Evolutionary conservation across 495 filamentous ascomycete species (phyloP), one percentile per base, ranked within the genome.

Genomic region (Aspergillus carlsbadensis): DNA sequence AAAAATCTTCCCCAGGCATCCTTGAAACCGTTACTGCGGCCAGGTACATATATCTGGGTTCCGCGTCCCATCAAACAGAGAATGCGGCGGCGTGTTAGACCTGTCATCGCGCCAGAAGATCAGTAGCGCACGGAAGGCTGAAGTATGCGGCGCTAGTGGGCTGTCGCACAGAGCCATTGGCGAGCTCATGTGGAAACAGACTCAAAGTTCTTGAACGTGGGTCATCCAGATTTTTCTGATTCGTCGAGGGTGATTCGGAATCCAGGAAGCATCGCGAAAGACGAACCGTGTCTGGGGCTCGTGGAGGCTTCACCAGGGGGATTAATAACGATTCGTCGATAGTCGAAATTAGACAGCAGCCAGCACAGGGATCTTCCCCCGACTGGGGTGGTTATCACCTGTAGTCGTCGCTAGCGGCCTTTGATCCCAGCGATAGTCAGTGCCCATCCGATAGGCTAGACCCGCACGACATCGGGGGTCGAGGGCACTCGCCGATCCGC

Each of bases 81-180:
- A 40, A 52, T 53, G 51, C 51, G 44, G 50, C 43, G 41, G 18
- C 44, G 10, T 60, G 63, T 67, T 60, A 13, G 67, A 74, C 63
- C 63, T 72, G 66, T 74, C 71, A 72, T 36, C 48, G 31, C 39
- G 26, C 29, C 44, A 35, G 18, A 44, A 18, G 47, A 51, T 31
- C 24, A 47, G 52, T 55, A 47, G 33, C 42, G 24, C n/a, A 40
- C 35, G 39, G 46, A 56, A 56, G 55, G 52, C 41, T 42, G 46
- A 57, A 56, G 49, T 29, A 65, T 59, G 58, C 52, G 40, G 49
- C 57, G 57, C 26, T 29, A 29, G 26, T 58, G 52, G 60, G 61
- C 34, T 40, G 47, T 53, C 15, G 56, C 48, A 47, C 52, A 41
- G 57, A 34, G 21, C 47, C 33, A 65, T 41, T 46, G 40, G 44